Conservation (phyloP, 139 green algal genomes). For the Chlorella vulgaris region DNA sequence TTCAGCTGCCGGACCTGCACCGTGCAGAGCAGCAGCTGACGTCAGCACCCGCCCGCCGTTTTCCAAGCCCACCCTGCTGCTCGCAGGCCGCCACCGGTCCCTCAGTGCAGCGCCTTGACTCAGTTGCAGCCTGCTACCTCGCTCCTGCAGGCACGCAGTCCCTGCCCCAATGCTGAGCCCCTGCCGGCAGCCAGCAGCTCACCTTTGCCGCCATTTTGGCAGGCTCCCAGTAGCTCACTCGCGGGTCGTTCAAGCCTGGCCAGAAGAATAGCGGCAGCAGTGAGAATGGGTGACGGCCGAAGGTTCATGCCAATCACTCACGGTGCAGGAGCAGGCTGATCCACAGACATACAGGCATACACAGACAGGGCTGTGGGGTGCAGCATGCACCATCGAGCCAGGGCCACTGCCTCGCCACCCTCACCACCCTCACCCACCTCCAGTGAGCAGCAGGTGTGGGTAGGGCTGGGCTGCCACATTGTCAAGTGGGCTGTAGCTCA, state of each 20-base stretch:
- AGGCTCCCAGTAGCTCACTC: slow-evolving; percentile 66
- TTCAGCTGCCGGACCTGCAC: slow-evolving; percentile 6
- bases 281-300: no score
- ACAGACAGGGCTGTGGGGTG: no score
- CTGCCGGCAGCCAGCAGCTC: slow-evolving; percentile 57
- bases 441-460: slow-evolving; percentile 71
- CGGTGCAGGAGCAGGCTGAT: no score
- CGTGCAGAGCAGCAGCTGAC: no score
- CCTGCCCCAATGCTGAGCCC: no score
- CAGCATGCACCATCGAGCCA: no score
- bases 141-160: not conserved
- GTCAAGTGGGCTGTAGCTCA: slow-evolving; percentile 85
- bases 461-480: slow-evolving; percentile 78
- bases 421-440: not conserved
- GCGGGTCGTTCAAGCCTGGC: slow-evolving; percentile 81
- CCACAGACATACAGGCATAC: not conserved
- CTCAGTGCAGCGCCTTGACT: no score
- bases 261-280: slow-evolving; percentile 14
- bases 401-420: not conserved
- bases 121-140: not conserved
- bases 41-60: no score
- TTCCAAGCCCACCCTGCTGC: no score
- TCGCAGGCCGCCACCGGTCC: no score
- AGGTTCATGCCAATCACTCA: no score
- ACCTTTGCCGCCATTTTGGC: slow-evolving; percentile 86